Conservation (phyloP, 306 rosid genomes). For the Sophora flavescens region DNA sequence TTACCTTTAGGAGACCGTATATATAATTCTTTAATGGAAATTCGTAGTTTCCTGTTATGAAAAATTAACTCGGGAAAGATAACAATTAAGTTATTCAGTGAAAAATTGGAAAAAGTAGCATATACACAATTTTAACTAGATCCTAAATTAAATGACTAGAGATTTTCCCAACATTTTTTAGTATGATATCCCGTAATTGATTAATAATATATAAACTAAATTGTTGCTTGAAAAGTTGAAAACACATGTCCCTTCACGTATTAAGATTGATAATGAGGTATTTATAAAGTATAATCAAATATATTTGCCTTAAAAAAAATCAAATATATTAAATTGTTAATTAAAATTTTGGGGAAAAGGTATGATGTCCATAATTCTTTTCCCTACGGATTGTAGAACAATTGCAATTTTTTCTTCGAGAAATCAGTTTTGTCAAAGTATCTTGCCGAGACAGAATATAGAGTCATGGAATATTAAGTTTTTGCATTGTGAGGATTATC, state of each 20-base stretch:
- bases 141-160: slow-evolving; percentile 17
- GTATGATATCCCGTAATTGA: not conserved
- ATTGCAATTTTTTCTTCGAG: too few species aligned
- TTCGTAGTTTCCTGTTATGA: not conserved
- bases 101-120: not conserved
- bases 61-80: not conserved
- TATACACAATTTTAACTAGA: not conserved
- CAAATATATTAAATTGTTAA: too few species aligned
- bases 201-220: too few species aligned
- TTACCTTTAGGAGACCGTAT: not conserved
- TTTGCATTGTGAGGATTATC: too few species aligned
- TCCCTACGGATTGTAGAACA: not conserved
- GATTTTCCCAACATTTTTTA: slow-evolving; percentile 11
- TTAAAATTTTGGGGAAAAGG: not conserved
- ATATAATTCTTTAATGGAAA: not conserved
- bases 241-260: not conserved
- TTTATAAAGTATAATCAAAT: too few species aligned
- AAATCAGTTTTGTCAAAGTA: too few species aligned
- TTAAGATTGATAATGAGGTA: too few species aligned
- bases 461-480: too few species aligned
- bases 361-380: not conserved
- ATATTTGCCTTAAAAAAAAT: too few species aligned
- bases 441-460: too few species aligned
- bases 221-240: too few species aligned
- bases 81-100: not conserved